A percentile compares a stretch with the other conserved stretches of the same genome.
Conservation (phyloP, 495 filamentous ascomycete genomes). For the Penicillium goetzii region DNA sequence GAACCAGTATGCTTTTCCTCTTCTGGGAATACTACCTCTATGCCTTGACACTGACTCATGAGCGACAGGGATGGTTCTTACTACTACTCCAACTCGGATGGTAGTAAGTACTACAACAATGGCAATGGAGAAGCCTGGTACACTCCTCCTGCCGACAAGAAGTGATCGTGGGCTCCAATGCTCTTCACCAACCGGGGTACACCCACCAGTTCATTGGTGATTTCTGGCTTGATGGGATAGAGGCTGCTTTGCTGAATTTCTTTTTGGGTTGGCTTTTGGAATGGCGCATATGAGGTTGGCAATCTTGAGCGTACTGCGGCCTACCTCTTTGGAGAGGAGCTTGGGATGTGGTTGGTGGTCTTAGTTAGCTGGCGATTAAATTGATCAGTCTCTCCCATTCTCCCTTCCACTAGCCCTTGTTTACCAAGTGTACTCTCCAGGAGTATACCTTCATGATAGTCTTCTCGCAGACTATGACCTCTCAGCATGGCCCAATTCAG, state of each 20-base stretch:
- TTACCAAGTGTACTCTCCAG: background rate
- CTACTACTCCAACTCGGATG: conserved; percentile 47
- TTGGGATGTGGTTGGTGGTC: background rate
- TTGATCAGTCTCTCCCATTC: background rate
- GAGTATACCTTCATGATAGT: too few relatives aligned
- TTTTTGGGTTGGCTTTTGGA: background rate
- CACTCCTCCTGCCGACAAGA: conserved; percentile 26
- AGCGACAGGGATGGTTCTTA: conserved; percentile 39
- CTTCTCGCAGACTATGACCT: too few relatives aligned
- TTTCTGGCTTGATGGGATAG: background rate
- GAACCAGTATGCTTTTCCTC: conserved; percentile 33
- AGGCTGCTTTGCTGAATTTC: background rate
- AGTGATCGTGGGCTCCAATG: background rate
- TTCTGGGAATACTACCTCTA: background rate
- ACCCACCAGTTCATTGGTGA: background rate
- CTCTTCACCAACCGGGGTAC: background rate
- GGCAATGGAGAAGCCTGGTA: conserved; percentile 39
- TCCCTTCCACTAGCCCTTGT: background rate
- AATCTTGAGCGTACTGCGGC: background rate
- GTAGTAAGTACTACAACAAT: conserved; percentile 45
- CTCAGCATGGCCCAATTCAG: too few relatives aligned
- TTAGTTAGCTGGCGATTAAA: background rate
- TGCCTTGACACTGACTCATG: background rate
- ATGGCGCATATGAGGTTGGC: background rate
- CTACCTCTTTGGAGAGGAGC: background rate